Conservation (phyloP, 1,284 basidiomycete species). For the Tylopilus orsonianus region DNA sequence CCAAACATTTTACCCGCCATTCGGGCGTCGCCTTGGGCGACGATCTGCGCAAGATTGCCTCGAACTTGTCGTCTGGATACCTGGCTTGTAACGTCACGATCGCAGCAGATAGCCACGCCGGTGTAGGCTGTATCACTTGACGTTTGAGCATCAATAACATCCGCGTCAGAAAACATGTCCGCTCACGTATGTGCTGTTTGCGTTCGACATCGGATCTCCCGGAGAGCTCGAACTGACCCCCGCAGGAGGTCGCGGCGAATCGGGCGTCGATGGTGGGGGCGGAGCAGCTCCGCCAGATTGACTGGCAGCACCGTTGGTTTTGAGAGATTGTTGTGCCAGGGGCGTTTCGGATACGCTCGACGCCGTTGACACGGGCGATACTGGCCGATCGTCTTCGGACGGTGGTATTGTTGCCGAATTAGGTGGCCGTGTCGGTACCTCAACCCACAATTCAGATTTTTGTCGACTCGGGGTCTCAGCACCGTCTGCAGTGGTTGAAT, state of each 20-base stretch:
- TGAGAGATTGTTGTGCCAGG: slow-evolving; percentile 55
- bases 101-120: slow-evolving; percentile 69
- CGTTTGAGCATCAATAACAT: slow-evolving; percentile 37
- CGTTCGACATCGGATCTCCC: slow-evolving; percentile 8
- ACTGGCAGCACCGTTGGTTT: slow-evolving; percentile 46
- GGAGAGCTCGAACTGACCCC: slow-evolving; percentile 21
- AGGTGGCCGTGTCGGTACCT: slow-evolving; percentile 39
- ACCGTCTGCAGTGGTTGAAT: slow-evolving; percentile 49
- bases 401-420: slow-evolving; percentile 33
- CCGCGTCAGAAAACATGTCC: slow-evolving; percentile 18
- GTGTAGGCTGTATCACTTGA: slow-evolving; percentile 47
- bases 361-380: slow-evolving; percentile 65
- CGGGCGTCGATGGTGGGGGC: slow-evolving; percentile 28
- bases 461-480: slow-evolving; percentile 52
- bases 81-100: slow-evolving; percentile 64
- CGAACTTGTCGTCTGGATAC: slow-evolving; percentile 85
- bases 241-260: slow-evolving; percentile 24
- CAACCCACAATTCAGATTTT: slow-evolving; percentile 44
- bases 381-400: slow-evolving; percentile 49
- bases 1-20: slow-evolving; percentile 92
- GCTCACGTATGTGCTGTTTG: slow-evolving; percentile 32
- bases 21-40: slow-evolving; percentile 55
- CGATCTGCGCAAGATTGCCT: slow-evolving; percentile 66
- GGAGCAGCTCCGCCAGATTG: slow-evolving; percentile 22
- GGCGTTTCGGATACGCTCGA: slow-evolving; percentile 72